A percentile compares a stretch with the other conserved stretches of the same genome.
These are phyloP conservation scores for Ophiostoma pallidulum DNA, from an alignment of 2,329 filamentous ascomycete genomes.

Conservation along the genomic window DNA sequence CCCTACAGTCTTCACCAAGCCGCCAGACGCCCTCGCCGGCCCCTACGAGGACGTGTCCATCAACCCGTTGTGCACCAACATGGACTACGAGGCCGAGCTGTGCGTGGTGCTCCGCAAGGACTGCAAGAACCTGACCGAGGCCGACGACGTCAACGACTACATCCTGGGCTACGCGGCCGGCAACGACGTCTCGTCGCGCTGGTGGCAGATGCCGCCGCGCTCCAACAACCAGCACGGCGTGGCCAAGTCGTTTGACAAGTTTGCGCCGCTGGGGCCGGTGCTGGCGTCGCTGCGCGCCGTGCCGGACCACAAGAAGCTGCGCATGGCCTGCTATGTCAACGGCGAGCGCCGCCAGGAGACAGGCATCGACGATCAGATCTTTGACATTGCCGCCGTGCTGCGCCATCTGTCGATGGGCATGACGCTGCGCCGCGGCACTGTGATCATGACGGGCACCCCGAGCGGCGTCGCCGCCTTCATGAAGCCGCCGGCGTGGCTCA, in stretches of 20 bases:
- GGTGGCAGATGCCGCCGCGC: conserved; percentile 36
- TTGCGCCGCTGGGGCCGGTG: conserved; percentile 41
- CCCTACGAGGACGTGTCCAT: conserved; percentile 20
- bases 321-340: conserved; percentile 32
- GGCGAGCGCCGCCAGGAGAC: conserved; percentile 34
- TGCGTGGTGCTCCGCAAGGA: conserved; percentile 38
- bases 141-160: conserved; percentile 38
- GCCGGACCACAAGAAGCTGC: conserved; percentile 19
- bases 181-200: conserved; percentile 43
- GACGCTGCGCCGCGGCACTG: conserved; percentile 35
- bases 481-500: conserved; percentile 16
- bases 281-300: conserved; percentile 18
- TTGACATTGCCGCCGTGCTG: conserved; percentile 30
- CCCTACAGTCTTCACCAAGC: conserved; percentile 18
- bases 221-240: conserved; percentile 36
- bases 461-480: conserved; percentile 29
- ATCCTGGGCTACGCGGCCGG: conserved; percentile 47
- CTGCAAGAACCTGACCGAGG: conserved; percentile 36
- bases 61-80: conserved; percentile 30
- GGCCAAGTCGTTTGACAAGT: conserved; percentile 42
- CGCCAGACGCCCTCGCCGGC: conserved; percentile 14
- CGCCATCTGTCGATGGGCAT: conserved; percentile 30
- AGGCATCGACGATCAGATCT: conserved; percentile 35
- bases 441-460: conserved; percentile 35
- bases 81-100: conserved; percentile 42